Evolutionary conservation across 164 flowering plant species (phyloP), one percentile per base, ranked within the genome.

Genomic region (Sextonia rubra): DNA sequence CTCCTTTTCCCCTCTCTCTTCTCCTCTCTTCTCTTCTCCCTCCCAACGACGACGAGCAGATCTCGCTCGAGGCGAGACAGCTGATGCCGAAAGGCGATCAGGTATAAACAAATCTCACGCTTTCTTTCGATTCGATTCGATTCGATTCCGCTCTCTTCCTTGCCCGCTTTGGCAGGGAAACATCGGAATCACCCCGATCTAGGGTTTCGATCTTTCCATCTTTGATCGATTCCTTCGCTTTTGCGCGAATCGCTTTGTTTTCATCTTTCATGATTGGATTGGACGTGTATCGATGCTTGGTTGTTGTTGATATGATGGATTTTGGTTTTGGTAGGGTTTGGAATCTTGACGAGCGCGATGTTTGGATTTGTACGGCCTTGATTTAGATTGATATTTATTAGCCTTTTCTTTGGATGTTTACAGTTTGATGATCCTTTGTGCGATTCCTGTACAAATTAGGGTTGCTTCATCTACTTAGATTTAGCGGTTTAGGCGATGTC

Each of bases 81-180:
- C 78, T 75, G 86, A 83, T 85, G 89, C 91, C 83, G 80, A 24
- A 82, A 80, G 83, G 83, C 79, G 71, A 73, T 62, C 82, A 81
- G 87, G 90, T 87, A 60, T 2, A 14, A 22, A n/a, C 20, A 5
- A 0, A 27, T 63, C n/a, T n/a, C n/a, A 47, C 29, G 22, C 70
- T n/a, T 27, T 6, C 5, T 68, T 67, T 49, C 58, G 1, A 65
- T 25, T 68, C 0, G 44, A 1, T 22, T 15, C 69, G n/a, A n/a
- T n/a, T n/a, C n/a, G n/a, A n/a, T n/a, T n/a, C n/a, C n/a, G n/a
- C 37, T 24, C 65, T 6, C 47, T 24, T 68, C 1, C 68, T 24
- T 32, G 44, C 2, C 11, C 1, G 8, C 65, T 73, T 65, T 14
- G 66, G 15, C 27, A 62, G 70, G 64, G 12, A 47, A 47, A 47